Base-by-base conservation (phyloP, 1,284 basidiomycete species). In the Caloboletus inedulis region DNA sequence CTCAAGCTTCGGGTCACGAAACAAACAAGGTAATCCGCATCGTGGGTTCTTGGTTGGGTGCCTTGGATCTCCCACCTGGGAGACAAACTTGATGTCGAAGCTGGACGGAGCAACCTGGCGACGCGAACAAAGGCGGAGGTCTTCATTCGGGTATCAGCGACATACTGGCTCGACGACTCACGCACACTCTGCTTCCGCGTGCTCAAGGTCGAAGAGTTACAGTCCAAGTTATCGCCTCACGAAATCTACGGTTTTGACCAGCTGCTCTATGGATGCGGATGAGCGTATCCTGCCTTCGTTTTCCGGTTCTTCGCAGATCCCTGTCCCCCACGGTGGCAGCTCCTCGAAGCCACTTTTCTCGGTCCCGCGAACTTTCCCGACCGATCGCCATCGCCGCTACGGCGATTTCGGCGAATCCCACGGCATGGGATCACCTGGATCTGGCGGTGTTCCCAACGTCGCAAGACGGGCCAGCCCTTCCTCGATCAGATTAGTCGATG, bases 11-110 rank as follows among this genome's bases (percentile, higher is more conserved):
- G 37, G 37, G 29, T 42, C 33, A 19, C 55, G 43, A 39, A 27
- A 39, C 37, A 58, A 67, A 10, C 33, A 7, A 18, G 48, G 18
- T 23, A 21, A 42, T 43, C 36, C 33, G 27, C 34, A 49, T 21
- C 45, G 51, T 6, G 65, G 57, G 2, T 23, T 71, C 23, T 39
- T 63, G 41, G 57, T 68, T 9, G 69, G 65, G 10, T 70, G 57
- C 40, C 55, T 68, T 18, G 65, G 65, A 27, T 71, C 69, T 10
- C 65, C 65, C 25, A 10, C 49, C 14, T 71, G 69, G 68, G 65
- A 68, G 52, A 66, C 60, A 3, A 45, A 25, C 12, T 40, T 59
- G 36, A 49, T 48, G 9, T 55, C 62, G 12, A 56, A 47, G n/a
- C 35, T 63, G 40, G 45, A 53, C 45, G 33, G 35, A 3, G 37